phyloP scores from a whole-genome alignment of 1,284 basidiomycete species.

The Papiliotrema terrestris region DNA sequence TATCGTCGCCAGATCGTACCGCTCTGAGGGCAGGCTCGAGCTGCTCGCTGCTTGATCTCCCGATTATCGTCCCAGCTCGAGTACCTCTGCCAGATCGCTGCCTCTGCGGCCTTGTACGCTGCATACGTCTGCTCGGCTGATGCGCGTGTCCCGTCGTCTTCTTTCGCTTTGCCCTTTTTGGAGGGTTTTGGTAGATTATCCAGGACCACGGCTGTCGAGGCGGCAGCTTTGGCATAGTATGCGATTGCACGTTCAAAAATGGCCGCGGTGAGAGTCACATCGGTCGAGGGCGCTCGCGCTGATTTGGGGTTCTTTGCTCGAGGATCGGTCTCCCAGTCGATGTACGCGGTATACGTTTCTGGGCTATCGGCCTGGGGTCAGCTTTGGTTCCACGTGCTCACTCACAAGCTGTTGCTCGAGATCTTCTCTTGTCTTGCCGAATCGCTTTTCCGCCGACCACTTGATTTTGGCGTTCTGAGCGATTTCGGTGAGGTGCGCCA shows the following conservation, averaged over 20 bases:
- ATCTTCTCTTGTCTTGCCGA: slow-evolving; percentile 36
- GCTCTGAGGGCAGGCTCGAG: slow-evolving; percentile 37
- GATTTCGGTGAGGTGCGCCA: slow-evolving; percentile 70
- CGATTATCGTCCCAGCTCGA: slow-evolving; percentile 17
- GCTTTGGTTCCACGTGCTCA: background rate
- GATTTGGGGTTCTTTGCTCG: slow-evolving; percentile 55
- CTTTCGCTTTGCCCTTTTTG: slow-evolving; percentile 54
- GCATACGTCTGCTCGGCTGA: slow-evolving; percentile 15
- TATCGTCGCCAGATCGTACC: slow-evolving; percentile 29
- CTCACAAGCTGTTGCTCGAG: slow-evolving; percentile 42
- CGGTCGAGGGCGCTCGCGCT: slow-evolving; percentile 33
- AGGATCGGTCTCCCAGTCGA: slow-evolving; percentile 43
- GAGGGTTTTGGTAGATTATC: slow-evolving; percentile 46
- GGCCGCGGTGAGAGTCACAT: slow-evolving; percentile 58
- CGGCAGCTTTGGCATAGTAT: slow-evolving; percentile 55
- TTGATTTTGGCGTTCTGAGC: slow-evolving; percentile 55
- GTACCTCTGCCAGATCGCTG: slow-evolving; percentile 39
- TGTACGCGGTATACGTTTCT: slow-evolving; percentile 28
- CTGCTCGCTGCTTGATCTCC: slow-evolving; percentile 8
- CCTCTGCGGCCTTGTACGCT: slow-evolving; percentile 40
- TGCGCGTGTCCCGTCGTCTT: slow-evolving; percentile 53
- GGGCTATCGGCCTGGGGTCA: background rate
- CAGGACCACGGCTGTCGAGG: slow-evolving; percentile 27
- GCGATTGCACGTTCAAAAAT: slow-evolving; percentile 76
- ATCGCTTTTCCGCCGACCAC: slow-evolving; percentile 30